These are phyloP conservation scores for Plasmodium blacklocki DNA, from an alignment of 169 alveolate genomes.

Conservation along the genomic window DNA sequence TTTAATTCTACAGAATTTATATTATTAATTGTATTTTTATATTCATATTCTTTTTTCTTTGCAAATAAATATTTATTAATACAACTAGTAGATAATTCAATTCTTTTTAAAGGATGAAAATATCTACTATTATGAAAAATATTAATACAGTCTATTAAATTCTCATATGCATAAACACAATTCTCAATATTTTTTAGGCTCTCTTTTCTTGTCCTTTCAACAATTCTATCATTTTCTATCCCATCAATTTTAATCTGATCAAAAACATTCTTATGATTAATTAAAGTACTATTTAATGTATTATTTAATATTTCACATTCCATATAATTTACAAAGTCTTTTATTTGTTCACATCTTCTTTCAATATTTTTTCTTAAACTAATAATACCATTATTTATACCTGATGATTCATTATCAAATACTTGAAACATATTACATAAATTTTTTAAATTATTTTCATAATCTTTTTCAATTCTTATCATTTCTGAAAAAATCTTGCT, in stretches of 20 bases:
- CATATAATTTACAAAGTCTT: constrained; percentile 50
- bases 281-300: constrained; percentile 34
- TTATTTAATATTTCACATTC: constrained; percentile 59
- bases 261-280: constrained; percentile 63
- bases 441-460: constrained; percentile 30
- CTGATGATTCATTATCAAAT: constrained; percentile 51
- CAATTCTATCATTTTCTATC: constrained; percentile 47
- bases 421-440: constrained; percentile 31
- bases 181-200: constrained; percentile 39
- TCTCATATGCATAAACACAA: constrained; percentile 48
- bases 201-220: constrained; percentile 37
- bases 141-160: constrained; percentile 28
- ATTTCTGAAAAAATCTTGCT: constrained; percentile 28
- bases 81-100: constrained; percentile 55
- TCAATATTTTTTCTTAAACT: constrained; percentile 59
- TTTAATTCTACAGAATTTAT: constrained; percentile 38
- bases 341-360: constrained; percentile 68
- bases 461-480: constrained; percentile 53
- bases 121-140: constrained; percentile 61
- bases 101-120: constrained; percentile 56
- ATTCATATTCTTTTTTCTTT: constrained; percentile 63
- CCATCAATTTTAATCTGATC: constrained; percentile 59
- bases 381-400: constrained; percentile 38
- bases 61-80: constrained; percentile 58
- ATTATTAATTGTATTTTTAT: constrained; percentile 47